Conservation (phyloP, 1,284 basidiomycete species). For the Ceratobasidium papillatum region DNA sequence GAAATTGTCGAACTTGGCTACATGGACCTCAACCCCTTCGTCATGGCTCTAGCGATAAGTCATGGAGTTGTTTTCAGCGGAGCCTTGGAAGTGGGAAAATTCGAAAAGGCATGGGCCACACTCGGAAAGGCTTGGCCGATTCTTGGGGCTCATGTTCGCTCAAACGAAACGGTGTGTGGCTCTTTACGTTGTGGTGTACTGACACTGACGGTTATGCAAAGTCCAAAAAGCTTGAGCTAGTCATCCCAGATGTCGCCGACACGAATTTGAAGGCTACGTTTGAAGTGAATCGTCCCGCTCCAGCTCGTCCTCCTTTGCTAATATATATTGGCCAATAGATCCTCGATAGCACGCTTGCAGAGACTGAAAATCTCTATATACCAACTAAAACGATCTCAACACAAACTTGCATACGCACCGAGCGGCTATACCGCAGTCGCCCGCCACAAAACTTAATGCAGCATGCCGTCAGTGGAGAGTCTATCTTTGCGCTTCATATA, state of each 20-base stretch:
- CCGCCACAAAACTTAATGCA: neutral
- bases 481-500: conserved; percentile 6
- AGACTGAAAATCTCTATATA: neutral
- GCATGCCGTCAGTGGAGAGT: conserved; percentile 2
- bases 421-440: conserved; percentile 4
- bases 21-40: conserved; percentile 25
- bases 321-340: neutral
- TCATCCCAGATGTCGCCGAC: neutral
- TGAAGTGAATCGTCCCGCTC: neutral
- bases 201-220: neutral
- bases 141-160: neutral
- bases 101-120: neutral
- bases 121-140: conserved; percentile 5
- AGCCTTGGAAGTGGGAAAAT: neutral
- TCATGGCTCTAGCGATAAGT: neutral
- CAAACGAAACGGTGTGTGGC: neutral
- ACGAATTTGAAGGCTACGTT: conserved; percentile 3
- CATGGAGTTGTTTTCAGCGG: conserved; percentile 9
- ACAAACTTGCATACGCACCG: conserved; percentile 7
- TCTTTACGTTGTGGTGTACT: neutral
- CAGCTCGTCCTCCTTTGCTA: neutral
- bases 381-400: conserved; percentile 18
- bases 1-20: neutral
- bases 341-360: neutral
- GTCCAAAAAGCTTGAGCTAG: conserved; percentile 14